Percentiles rank a stretch among this genome's conserved stretches.
Conservation (phyloP, 129 eudicot genomes). For the Saussurea involucrata region DNA sequence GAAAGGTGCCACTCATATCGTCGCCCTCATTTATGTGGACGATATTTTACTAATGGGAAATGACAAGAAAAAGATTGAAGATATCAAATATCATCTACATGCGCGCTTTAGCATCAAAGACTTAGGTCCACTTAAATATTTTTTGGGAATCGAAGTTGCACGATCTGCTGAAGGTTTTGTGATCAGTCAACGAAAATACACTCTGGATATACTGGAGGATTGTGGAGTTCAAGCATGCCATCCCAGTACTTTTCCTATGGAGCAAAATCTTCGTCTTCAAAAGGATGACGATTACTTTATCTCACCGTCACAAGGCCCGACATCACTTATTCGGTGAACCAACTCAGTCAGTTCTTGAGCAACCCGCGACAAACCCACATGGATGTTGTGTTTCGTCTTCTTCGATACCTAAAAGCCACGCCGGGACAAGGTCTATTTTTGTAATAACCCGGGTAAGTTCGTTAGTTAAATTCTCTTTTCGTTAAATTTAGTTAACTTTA, state of each 20-base stretch:
- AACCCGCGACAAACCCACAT: not conserved
- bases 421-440: not conserved
- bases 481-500: no score
- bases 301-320: not conserved
- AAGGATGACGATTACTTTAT: not conserved
- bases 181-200: not conserved
- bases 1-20: not conserved
- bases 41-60: not conserved
- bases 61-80: not conserved
- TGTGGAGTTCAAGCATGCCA: not conserved
- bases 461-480: no score
- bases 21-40: not conserved
- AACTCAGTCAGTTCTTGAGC: not conserved
- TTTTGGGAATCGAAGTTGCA: not conserved
- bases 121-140: not conserved
- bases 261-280: not conserved
- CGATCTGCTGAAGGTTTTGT: not conserved
- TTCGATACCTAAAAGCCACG: not conserved
- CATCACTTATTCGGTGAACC: not conserved
- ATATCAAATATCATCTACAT: not conserved
- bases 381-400: not conserved
- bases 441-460: no score
- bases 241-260: not conserved
- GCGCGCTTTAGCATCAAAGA: not conserved
- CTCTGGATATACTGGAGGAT: not conserved